Evolutionary conservation across 768 basidiomycete genomes (phyloP).

Genomic region (Boletus insuetus): DNA sequence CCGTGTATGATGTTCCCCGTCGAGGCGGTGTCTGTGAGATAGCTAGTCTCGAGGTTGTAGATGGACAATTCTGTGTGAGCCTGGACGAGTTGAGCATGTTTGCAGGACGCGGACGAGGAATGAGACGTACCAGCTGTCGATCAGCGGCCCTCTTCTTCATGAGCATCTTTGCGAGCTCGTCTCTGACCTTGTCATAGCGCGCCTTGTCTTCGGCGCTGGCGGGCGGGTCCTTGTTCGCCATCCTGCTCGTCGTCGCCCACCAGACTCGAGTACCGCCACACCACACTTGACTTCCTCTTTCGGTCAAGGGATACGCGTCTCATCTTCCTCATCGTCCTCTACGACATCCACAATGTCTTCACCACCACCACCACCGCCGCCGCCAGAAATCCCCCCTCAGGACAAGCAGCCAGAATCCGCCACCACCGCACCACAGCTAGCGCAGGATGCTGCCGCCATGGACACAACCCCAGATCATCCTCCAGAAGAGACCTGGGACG

Average conservation of each 20-base stretch:
- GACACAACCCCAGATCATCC: constrained; percentile 72
- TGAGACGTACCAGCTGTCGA: constrained; percentile 64
- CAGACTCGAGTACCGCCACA: constrained; percentile 1
- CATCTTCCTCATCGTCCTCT: neutral
- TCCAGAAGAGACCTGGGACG: constrained; percentile 80
- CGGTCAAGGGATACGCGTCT: constrained; percentile 28
- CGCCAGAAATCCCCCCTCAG: constrained; percentile 35
- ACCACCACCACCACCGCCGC: constrained; percentile 53
- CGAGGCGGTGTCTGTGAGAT: constrained; percentile 75
- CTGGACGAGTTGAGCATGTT: constrained; percentile 33
- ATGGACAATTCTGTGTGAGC: constrained; percentile 77
- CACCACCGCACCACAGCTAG: constrained; percentile 28
- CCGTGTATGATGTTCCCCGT: constrained; percentile 88
- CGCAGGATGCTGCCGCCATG: constrained; percentile 48
- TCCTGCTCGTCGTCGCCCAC: constrained; percentile 11
- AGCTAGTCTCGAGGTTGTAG: constrained; percentile 71
- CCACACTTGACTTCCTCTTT: constrained; percentile 21
- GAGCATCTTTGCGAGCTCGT: constrained; percentile 71
- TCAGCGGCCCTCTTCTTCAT: constrained; percentile 73
- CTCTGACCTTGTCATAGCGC: constrained; percentile 69
- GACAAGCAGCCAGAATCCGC: constrained; percentile 53
- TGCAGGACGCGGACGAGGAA: neutral
- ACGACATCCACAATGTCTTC: constrained; percentile 48
- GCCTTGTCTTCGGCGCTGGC: constrained; percentile 65
- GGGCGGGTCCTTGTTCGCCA: constrained; percentile 39